phyloP scores from a whole-genome alignment of 1,139 yeast genomes.

The Diutina sp. region DNA sequence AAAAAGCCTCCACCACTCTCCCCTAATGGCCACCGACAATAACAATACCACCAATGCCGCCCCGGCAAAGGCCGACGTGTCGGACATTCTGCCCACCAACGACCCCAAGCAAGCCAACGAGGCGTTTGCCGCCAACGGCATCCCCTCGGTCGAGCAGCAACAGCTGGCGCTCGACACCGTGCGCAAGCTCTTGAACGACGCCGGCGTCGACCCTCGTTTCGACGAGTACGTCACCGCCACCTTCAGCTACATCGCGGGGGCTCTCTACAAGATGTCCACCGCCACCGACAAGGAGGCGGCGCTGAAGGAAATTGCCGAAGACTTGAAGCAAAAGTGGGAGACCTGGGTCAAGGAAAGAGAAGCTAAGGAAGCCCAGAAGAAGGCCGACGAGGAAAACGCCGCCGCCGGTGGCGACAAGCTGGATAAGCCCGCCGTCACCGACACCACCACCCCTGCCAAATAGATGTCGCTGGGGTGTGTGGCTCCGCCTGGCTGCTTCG shows the following conservation, averaged over 20 bases:
- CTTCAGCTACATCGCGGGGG: slow-evolving; percentile 16
- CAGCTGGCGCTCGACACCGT: slow-evolving; percentile 8
- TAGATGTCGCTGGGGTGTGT: too few relatives aligned
- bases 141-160: slow-evolving; percentile 11
- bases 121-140: slow-evolving; percentile 2
- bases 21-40: neutral
- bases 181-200: slow-evolving; percentile 15
- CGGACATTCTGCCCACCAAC: neutral
- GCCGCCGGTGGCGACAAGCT: too few relatives aligned
- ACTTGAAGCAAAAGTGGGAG: slow-evolving; percentile 17
- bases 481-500: neutral
- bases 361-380: slow-evolving; percentile 2
- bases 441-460: neutral
- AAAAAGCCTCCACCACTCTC: neutral
- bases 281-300: slow-evolving; percentile 21
- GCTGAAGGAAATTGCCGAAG: slow-evolving; percentile 26
- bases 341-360: slow-evolving; percentile 13
- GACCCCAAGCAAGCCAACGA: neutral
- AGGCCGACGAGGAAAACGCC: neutral
- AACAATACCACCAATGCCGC: neutral
- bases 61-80: too few relatives aligned
- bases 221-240: slow-evolving; percentile 19
- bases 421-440: neutral
- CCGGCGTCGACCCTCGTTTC: slow-evolving; percentile 15
- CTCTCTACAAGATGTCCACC: slow-evolving; percentile 18